phyloP scores from a whole-genome alignment of 1,284 basidiomycete species.

The Ceratorhiza oryzae-sativae region DNA sequence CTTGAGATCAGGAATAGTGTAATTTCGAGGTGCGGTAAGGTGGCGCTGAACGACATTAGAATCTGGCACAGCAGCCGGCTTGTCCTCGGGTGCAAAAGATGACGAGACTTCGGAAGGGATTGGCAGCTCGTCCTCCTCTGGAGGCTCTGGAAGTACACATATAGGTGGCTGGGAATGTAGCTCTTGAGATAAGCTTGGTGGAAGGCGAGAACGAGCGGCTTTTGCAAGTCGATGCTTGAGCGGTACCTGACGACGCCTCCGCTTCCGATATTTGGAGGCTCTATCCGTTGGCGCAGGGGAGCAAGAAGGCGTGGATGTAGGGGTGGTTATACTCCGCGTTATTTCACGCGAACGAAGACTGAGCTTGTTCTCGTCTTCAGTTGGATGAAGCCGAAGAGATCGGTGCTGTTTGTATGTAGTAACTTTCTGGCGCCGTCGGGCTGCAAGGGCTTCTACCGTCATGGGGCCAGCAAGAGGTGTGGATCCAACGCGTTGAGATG shows the following conservation, averaged over 20 bases:
- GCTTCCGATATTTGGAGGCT: not conserved
- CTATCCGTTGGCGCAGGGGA: conserved; percentile 9
- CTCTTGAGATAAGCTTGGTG: conserved; percentile 7
- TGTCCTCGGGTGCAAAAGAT: conserved; percentile 1
- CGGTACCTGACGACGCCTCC: conserved; percentile 23
- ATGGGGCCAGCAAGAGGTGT: conserved; percentile 3
- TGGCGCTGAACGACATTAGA: conserved; percentile 27
- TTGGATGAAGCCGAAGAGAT: not conserved
- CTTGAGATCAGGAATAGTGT: conserved; percentile 31
- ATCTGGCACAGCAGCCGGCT: not conserved
- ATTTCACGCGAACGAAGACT: not conserved
- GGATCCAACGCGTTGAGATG: not conserved
- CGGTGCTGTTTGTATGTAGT: conserved; percentile 25
- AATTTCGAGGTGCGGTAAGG: conserved; percentile 26
- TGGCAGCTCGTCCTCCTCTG: not conserved
- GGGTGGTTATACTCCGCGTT: not conserved
- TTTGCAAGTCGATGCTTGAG: conserved; percentile 34
- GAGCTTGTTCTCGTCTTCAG: conserved; percentile 1
- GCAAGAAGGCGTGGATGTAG: conserved; percentile 17
- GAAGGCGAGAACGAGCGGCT: conserved; percentile 14
- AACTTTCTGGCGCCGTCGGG: conserved; percentile 5
- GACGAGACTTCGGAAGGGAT: not conserved
- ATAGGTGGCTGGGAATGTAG: conserved; percentile 5
- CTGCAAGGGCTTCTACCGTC: not conserved
- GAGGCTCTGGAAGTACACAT: not conserved